These are phyloP conservation scores for Groenewaldozyma salmanticensis DNA, from an alignment of 805 yeast genomes.

Conservation along the genomic window DNA sequence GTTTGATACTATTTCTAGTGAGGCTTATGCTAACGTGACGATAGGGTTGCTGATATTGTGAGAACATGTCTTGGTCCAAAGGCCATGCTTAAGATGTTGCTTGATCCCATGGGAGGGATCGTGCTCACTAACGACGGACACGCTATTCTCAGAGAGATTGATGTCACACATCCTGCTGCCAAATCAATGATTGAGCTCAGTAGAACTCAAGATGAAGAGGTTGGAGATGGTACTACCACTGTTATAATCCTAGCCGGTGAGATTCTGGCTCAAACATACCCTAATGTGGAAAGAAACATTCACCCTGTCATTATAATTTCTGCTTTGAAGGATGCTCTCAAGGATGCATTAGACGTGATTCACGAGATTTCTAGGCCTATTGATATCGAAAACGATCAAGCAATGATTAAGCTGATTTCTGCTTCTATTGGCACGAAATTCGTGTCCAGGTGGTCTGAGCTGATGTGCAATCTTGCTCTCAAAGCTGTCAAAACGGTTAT, in stretches of 20 bases:
- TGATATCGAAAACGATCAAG: constrained; percentile 72
- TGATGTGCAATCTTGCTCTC: constrained; percentile 83
- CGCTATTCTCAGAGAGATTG: constrained; percentile 78
- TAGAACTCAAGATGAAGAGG: constrained; percentile 98
- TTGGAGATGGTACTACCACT: constrained; percentile 96
- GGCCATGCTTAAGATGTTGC: constrained; percentile 95
- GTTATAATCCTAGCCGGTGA: constrained; percentile 97
- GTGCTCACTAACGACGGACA: constrained; percentile 98
- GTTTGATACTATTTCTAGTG: background rate
- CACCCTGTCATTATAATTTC: constrained; percentile 95
- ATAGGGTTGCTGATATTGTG: constrained; percentile 80
- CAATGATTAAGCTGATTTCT: constrained; percentile 75
- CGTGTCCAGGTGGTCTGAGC: constrained; percentile 79
- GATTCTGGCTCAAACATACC: constrained; percentile 88
- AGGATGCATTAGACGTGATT: constrained; percentile 83
- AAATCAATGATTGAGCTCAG: constrained; percentile 95
- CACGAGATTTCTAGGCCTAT: constrained; percentile 76
- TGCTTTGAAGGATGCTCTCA: constrained; percentile 82
- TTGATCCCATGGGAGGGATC: constrained; percentile 91
- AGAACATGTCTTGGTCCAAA: constrained; percentile 98
- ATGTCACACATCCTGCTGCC: constrained; percentile 91
- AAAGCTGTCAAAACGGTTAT: constrained; percentile 80
- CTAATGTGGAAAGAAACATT: constrained; percentile 82
- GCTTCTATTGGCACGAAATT: constrained; percentile 96
- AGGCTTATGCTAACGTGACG: background rate